Evolutionary conservation across 192 early-diverging fungal species (phyloP).

Genomic region (Coemansia biformis): DNA sequence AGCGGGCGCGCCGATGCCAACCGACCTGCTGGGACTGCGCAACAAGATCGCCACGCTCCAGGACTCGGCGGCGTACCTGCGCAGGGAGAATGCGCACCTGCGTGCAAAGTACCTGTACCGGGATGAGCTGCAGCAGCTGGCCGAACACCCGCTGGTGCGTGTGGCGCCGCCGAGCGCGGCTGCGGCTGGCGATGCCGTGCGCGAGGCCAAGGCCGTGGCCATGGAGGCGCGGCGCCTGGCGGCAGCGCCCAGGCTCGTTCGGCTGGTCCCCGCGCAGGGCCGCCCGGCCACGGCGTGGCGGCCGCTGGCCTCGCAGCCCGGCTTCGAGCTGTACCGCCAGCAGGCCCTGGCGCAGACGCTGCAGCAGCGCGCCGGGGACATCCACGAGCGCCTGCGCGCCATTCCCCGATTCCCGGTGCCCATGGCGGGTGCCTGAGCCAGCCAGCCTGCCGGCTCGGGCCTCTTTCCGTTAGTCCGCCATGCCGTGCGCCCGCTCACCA

Average conservation of each 20-base stretch:
- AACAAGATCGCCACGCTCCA: conserved; percentile 53
- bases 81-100: conserved; percentile 76
- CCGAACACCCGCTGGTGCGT: conserved; percentile 4
- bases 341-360: conserved; percentile 45
- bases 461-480: no score
- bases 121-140: conserved; percentile 7
- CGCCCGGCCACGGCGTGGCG: conserved; percentile 17
- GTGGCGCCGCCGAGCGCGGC: not conserved
- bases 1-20: conserved; percentile 18
- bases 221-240: conserved; percentile 39
- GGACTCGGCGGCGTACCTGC: conserved; percentile 67
- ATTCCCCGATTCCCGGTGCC: no score
- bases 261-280: conserved; percentile 3
- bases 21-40: conserved; percentile 55
- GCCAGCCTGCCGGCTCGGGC: conserved; percentile 6
- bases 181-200: conserved; percentile 11
- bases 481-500: no score
- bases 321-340: conserved; percentile 45
- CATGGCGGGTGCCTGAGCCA: no score
- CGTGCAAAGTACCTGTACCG: conserved; percentile 52
- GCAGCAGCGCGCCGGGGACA: conserved; percentile 29
- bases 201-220: conserved; percentile 22
- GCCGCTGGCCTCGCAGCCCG: conserved; percentile 28
- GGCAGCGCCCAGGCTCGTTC: conserved; percentile 32
- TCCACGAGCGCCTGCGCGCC: conserved; percentile 32